Conservation (phyloP, 495 filamentous ascomycete genomes). For the Aspergillus affinis region DNA sequence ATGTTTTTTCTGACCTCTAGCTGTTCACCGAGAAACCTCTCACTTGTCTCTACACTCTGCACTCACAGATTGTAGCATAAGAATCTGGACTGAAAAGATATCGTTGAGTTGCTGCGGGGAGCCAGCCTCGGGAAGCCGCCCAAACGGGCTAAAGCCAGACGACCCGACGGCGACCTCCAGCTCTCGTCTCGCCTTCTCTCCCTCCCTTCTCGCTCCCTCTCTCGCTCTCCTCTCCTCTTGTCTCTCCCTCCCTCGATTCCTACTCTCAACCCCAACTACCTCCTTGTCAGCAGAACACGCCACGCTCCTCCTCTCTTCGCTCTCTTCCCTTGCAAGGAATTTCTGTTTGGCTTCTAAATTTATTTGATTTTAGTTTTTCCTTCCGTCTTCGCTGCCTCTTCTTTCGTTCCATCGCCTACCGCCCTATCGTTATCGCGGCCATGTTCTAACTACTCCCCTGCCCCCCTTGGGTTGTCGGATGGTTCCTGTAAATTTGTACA, state of each 20-base stretch:
- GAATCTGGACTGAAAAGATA: too few relatives aligned
- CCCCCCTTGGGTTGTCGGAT: constrained; percentile 24
- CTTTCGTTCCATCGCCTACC: constrained; percentile 2
- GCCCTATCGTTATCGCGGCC: constrained; percentile 4
- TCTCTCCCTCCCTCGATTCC: constrained; percentile 28
- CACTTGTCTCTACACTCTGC: too few relatives aligned
- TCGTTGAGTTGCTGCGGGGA: not conserved
- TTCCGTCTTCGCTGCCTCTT: constrained; percentile 20
- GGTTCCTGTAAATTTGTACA: constrained; percentile 25
- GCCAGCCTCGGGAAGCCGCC: constrained; percentile 6
- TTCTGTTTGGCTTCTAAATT: constrained; percentile 20
- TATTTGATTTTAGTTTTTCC: constrained; percentile 24
- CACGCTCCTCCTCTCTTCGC: constrained; percentile 30
- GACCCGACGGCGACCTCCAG: too few relatives aligned
- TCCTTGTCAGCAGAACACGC: constrained; percentile 40
- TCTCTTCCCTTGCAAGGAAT: constrained; percentile 18
- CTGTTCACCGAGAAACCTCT: too few relatives aligned
- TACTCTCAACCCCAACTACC: constrained; percentile 40
- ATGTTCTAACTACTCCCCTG: constrained; percentile 20
- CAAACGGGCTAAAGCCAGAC: constrained; percentile 6
- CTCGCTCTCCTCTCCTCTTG: too few relatives aligned
- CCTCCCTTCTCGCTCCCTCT: constrained; percentile 19
- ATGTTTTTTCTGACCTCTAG: too few relatives aligned
- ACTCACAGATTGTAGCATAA: too few relatives aligned
- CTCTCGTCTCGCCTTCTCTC: not conserved